Evolutionary conservation across 2,329 filamentous ascomycete species (phyloP), one percentile per base, ranked within the genome.

Genomic region (Graphiopsis chlorocephala): DNA sequence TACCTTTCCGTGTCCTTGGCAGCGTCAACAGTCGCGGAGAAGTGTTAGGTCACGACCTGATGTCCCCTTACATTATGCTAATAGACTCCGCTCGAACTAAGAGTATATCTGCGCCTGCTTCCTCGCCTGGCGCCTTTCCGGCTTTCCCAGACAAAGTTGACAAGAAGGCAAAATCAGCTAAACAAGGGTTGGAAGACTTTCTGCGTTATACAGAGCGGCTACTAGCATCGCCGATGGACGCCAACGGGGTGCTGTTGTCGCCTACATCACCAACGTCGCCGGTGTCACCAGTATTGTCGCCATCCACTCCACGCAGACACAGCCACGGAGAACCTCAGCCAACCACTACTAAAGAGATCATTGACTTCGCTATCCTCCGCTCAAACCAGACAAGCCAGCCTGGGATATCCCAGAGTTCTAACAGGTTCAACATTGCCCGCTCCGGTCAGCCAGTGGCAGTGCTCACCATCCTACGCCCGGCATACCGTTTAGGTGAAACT

Each of bases 381-480:
- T 79, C 72, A 68, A 93, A 92, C 74, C 92, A 92, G 70, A 80
- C 89, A 69, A 84, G 23, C n/a, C 47, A 58, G 42, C 45, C 55
- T 14, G 60, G 87, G 0, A 82, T 82, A 2, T 84, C 86, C 52
- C 89, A 92, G 71, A 93, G 91, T 73, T 86, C 90, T n/a, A 97
- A 97, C 72, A 88, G 93, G 45, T 99, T 98, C 75, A 93, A 97
- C 74, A 98, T 99, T 75, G 90, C 94, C 14, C 90, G 94, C 15
- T 93, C 93, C 72, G 93, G 93, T n/a, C 88, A 89, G 64, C 89
- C 89, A n/a, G 93, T 99, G 14, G 94, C 91, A 2, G 92, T 96
- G 6, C 87, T 99, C 63, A 93, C 93, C 78, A 85, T 99, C 33
- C 90, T 93, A 5, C 88, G 95, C 11, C 92, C 95, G 0, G 88